Evolutionary conservation across 805 yeast species (phyloP).

Genomic region (Schwanniomyces pseudopolymorphus): DNA sequence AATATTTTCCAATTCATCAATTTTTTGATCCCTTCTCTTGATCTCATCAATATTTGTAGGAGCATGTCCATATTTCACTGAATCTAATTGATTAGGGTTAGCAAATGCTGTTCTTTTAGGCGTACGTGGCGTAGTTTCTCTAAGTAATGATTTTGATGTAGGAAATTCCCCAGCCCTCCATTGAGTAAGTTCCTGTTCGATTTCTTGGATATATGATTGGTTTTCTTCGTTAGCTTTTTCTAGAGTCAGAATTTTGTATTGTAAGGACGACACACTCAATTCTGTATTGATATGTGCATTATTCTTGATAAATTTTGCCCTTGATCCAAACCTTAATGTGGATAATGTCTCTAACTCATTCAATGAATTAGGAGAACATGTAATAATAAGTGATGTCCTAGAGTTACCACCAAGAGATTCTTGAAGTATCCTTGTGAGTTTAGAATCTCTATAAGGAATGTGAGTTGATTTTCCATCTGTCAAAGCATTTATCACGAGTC

Average conservation of each 20-base stretch:
- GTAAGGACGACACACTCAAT: slow-evolving; percentile 49
- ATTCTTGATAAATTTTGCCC: slow-evolving; percentile 70
- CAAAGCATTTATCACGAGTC: slow-evolving; percentile 76
- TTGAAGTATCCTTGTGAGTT: slow-evolving; percentile 72
- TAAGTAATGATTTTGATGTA: background rate
- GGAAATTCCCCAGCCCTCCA: slow-evolving; percentile 32
- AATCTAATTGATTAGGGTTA: background rate
- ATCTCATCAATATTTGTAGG: slow-evolving; percentile 17
- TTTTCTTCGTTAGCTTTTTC: slow-evolving; percentile 31
- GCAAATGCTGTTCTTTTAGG: slow-evolving; percentile 9
- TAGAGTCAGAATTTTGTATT: slow-evolving; percentile 35
- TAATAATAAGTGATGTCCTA: slow-evolving; percentile 68
- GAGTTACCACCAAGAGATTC: slow-evolving; percentile 84
- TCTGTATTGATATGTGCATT: slow-evolving; percentile 64
- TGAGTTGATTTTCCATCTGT: slow-evolving; percentile 68
- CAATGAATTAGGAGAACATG: slow-evolving; percentile 62
- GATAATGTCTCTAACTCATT: slow-evolving; percentile 68
- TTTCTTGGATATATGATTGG: slow-evolving; percentile 31
- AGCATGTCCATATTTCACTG: background rate
- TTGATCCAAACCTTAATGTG: slow-evolving; percentile 69
- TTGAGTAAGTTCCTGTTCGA: slow-evolving; percentile 40
- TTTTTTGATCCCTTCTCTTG: slow-evolving; percentile 26
- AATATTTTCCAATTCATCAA: slow-evolving; percentile 28
- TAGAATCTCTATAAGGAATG: slow-evolving; percentile 76
- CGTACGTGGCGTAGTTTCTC: slow-evolving; percentile 8